phyloP scores from a whole-genome alignment of 75 land plant species.

The Larix kaempferi region DNA sequence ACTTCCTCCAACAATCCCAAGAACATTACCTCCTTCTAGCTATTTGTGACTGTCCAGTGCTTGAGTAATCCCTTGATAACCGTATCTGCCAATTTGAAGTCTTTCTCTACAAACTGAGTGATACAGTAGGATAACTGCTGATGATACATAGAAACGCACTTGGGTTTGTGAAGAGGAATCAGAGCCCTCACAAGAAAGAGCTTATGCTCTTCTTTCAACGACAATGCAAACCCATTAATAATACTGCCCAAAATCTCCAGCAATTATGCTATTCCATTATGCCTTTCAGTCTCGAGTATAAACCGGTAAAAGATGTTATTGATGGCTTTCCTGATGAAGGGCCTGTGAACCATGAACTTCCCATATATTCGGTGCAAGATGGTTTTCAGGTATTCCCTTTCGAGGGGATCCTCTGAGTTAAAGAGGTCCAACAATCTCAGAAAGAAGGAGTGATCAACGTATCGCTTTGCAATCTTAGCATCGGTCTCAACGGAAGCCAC shows the following conservation, averaged over 20 bases:
- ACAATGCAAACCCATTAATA: constrained; percentile 63
- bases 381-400: constrained; percentile 63
- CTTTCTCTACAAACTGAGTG: constrained; percentile 65
- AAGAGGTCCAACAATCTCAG: constrained; percentile 41
- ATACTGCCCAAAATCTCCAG: constrained; percentile 65
- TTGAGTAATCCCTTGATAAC: constrained; percentile 56
- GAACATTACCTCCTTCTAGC: constrained; percentile 69
- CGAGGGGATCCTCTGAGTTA: constrained; percentile 65
- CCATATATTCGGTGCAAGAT: constrained; percentile 64
- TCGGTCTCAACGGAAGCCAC: constrained; percentile 46
- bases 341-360: constrained; percentile 71
- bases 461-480: constrained; percentile 60
- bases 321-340: constrained; percentile 54
- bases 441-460: constrained; percentile 51
- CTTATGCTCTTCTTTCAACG: constrained; percentile 69
- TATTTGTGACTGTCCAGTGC: constrained; percentile 69
- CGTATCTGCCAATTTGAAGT: constrained; percentile 46
- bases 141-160: constrained; percentile 43
- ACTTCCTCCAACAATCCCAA: constrained; percentile 63
- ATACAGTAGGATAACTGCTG: constrained; percentile 59
- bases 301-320: constrained; percentile 60
- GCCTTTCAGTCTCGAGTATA: constrained; percentile 58
- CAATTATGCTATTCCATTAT: constrained; percentile 63
- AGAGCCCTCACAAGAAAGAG: constrained; percentile 53
- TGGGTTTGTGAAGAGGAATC: constrained; percentile 65